Conservation (phyloP, 345 rosid species). For the Brassica nigra region DNA sequence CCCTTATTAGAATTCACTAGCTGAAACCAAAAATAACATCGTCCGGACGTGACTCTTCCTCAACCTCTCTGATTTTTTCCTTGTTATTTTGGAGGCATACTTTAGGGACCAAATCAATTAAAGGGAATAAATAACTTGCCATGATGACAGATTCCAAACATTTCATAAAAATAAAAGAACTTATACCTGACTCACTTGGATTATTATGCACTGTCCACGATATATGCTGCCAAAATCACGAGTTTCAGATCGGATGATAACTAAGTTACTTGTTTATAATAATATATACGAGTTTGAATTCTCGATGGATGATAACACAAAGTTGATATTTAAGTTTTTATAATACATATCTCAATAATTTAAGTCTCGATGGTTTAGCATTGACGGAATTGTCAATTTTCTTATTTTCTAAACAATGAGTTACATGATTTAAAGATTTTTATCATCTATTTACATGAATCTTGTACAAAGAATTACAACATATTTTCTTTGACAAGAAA, state of each 20-base stretch:
- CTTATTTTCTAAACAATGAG: neutral
- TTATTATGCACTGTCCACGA: slow-evolving; percentile 8
- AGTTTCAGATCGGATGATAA: neutral
- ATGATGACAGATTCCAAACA: slow-evolving; percentile 23
- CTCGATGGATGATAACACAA: neutral
- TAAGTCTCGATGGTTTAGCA: neutral
- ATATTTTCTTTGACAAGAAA: neutral
- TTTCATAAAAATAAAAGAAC: neutral
- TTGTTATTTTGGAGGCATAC: neutral
- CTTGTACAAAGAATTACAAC: neutral
- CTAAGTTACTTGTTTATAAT: neutral
- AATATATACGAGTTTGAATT: neutral
- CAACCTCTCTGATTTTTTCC: slow-evolving; percentile 1
- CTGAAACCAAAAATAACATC: neutral
- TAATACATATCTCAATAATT: neutral
- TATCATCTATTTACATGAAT: neutral
- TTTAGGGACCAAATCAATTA: neutral
- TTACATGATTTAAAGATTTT: neutral
- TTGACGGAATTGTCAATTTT: neutral
- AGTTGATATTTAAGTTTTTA: neutral
- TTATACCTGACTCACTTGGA: slow-evolving; percentile 5
- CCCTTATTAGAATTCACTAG: neutral
- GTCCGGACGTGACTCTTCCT: slow-evolving; percentile 28
- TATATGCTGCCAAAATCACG: neutral
- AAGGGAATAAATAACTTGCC: neutral